These are phyloP conservation scores for Cercospora sojina DNA, from an alignment of 2,329 filamentous ascomycete genomes.

Conservation along the genomic window DNA sequence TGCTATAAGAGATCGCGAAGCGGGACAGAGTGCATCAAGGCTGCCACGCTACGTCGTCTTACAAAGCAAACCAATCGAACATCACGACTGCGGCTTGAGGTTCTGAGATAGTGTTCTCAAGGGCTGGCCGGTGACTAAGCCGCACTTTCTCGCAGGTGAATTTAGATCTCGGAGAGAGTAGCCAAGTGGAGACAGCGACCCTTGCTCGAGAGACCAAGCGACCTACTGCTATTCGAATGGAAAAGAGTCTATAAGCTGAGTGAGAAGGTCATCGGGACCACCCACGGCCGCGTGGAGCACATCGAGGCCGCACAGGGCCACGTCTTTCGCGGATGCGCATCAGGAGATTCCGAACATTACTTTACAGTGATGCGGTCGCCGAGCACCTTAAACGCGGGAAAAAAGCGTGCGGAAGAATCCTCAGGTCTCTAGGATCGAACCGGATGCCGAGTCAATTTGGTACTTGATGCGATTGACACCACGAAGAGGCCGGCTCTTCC, in stretches of 20 bases:
- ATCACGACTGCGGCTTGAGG: not conserved
- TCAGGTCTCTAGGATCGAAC: not conserved
- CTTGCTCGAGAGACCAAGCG: not conserved
- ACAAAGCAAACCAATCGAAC: not conserved
- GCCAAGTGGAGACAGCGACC: not conserved
- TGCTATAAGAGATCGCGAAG: not conserved
- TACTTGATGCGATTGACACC: not conserved
- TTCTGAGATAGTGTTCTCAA: not conserved
- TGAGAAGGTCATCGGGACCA: not conserved
- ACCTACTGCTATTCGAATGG: not conserved
- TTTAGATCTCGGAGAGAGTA: not conserved
- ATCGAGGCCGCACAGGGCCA: not conserved
- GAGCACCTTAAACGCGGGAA: not conserved
- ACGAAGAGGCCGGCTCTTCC: not conserved
- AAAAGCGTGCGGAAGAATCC: not conserved
- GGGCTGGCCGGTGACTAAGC: not conserved
- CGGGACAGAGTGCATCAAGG: not conserved
- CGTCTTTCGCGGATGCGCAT: not conserved
- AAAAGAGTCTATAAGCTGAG: not conserved
- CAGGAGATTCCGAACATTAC: not conserved
- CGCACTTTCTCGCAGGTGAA: not conserved
- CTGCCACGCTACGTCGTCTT: not conserved
- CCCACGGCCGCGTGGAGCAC: not conserved
- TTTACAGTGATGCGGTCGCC: not conserved
- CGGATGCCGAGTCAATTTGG: not conserved